Evolutionary conservation across 177 flowering plant species (phyloP).

Genomic region (Vitis hybrid): DNA sequence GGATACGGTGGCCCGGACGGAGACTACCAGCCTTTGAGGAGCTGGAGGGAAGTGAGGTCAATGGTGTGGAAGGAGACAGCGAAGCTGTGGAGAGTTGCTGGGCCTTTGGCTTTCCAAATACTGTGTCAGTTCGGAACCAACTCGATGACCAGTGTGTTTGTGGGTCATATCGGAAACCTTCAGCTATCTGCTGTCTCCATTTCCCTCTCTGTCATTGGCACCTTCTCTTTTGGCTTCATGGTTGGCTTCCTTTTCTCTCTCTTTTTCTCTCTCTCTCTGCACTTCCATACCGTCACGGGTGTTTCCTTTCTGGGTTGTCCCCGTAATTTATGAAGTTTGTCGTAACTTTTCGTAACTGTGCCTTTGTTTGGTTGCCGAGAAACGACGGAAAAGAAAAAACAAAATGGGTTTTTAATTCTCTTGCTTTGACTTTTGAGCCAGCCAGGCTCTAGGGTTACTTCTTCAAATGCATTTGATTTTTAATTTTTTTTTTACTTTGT

Average conservation of each 20-base stretch:
- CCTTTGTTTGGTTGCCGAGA: not conserved
- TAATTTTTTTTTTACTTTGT: too few species aligned
- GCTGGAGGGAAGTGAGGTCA: conserved; percentile 18
- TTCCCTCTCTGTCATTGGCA: conserved; percentile 54
- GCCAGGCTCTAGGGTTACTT: not conserved
- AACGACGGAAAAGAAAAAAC: too few species aligned
- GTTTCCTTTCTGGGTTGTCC: too few species aligned
- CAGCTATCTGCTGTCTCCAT: conserved; percentile 71
- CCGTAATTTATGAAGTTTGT: too few species aligned
- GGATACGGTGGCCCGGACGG: conserved; percentile 21
- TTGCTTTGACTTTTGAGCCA: too few species aligned
- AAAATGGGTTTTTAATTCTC: too few species aligned
- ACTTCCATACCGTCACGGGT: not conserved
- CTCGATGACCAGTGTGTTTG: conserved; percentile 59
- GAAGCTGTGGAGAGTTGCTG: conserved; percentile 50
- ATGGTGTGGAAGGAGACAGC: conserved; percentile 38
- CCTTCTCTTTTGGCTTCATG: conserved; percentile 79
- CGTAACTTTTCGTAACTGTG: too few species aligned
- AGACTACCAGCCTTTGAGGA: conserved; percentile 37
- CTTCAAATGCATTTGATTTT: too few species aligned
- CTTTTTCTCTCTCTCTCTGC: conserved; percentile 1
- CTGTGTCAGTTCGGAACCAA: conserved; percentile 55
- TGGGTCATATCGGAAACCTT: conserved; percentile 70
- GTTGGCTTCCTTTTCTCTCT: conserved; percentile 25
- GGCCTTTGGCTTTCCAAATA: conserved; percentile 41